Conservation (phyloP, 306 rosid species). For the Acacia confusa region DNA sequence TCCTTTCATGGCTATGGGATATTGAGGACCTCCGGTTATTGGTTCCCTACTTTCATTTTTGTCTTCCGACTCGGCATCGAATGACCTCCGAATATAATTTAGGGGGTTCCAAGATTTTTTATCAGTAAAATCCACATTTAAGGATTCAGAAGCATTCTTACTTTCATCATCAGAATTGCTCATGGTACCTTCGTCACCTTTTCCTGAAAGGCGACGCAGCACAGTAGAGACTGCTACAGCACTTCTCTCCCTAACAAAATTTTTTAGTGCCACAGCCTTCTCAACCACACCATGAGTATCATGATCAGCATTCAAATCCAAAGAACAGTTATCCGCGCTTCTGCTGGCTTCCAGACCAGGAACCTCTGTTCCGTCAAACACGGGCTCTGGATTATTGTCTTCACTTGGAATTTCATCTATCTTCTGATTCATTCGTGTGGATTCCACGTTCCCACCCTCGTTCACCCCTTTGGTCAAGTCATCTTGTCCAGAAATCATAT, state of each 20-base stretch:
- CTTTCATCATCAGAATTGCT: constrained; percentile 26
- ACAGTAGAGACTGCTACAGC: constrained; percentile 54
- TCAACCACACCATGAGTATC: constrained; percentile 55
- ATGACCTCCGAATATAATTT: constrained; percentile 46
- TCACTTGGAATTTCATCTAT: constrained; percentile 37
- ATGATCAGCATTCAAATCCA: constrained; percentile 35
- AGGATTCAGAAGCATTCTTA: constrained; percentile 41
- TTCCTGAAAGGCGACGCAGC: constrained; percentile 66
- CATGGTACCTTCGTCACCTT: constrained; percentile 35
- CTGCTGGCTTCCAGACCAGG: constrained; percentile 48
- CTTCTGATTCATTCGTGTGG: constrained; percentile 28
- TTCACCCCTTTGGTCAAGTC: constrained; percentile 18
- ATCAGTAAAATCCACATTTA: constrained; percentile 41
- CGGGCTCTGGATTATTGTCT: constrained; percentile 50
- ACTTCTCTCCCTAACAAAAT: constrained; percentile 66
- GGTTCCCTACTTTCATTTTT: constrained; percentile 42
- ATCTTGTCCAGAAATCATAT: constrained; percentile 19
- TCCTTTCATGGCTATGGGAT: constrained; percentile 58
- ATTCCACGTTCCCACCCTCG: constrained; percentile 30
- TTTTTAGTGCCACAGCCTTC: constrained; percentile 62
- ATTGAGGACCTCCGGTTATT: constrained; percentile 32
- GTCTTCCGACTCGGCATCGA: constrained; percentile 37
- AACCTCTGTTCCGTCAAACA: constrained; percentile 60
- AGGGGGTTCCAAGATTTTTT: constrained; percentile 61
- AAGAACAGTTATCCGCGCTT: constrained; percentile 37